Percentiles rank a stretch among this genome's conserved stretches.
These are phyloP conservation scores for Pharnaceum exiguum DNA, from an alignment of 148 eudicot genomes.

Conservation along the genomic window DNA sequence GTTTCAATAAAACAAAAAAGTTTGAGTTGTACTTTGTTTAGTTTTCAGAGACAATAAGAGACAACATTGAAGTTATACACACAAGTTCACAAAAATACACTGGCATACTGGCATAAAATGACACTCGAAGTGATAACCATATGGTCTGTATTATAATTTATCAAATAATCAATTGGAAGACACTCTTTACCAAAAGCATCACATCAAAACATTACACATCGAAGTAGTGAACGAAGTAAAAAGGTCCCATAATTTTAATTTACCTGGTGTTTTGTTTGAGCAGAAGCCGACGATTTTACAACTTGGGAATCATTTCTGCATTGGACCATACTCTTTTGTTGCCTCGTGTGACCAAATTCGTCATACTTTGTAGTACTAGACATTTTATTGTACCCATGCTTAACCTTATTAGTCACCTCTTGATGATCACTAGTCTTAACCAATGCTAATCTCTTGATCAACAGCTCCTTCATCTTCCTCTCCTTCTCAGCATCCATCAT, in stretches of 20 bases:
- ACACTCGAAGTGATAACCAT: conserved; percentile 9
- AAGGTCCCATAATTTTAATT: background rate
- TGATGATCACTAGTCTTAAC: conserved; percentile 6
- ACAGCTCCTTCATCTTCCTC: conserved; percentile 2
- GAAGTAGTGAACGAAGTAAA: background rate
- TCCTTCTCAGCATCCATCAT: conserved; percentile 19
- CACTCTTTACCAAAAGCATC: conserved; percentile 1
- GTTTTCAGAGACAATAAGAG: conserved; percentile 15
- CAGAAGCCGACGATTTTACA: conserved; percentile 33
- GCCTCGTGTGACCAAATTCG: background rate
- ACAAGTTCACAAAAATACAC: background rate
- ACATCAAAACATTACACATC: background rate
- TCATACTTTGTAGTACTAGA: background rate
- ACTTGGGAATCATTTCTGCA: conserved; percentile 24
- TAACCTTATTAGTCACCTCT: conserved; percentile 15
- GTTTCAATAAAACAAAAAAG: background rate
- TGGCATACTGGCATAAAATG: background rate
- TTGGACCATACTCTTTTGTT: conserved; percentile 15
- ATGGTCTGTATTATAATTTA: background rate
- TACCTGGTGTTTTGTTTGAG: conserved; percentile 48
- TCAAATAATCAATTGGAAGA: background rate
- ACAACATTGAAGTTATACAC: conserved; percentile 18
- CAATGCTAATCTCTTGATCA: no score
- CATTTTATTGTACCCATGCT: background rate
- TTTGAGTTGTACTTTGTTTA: no score